A percentile compares a stretch with the other conserved stretches of the same genome.
Conservation (phyloP, 169 alveolate genomes). For the Toxoplasma gondii region DNA sequence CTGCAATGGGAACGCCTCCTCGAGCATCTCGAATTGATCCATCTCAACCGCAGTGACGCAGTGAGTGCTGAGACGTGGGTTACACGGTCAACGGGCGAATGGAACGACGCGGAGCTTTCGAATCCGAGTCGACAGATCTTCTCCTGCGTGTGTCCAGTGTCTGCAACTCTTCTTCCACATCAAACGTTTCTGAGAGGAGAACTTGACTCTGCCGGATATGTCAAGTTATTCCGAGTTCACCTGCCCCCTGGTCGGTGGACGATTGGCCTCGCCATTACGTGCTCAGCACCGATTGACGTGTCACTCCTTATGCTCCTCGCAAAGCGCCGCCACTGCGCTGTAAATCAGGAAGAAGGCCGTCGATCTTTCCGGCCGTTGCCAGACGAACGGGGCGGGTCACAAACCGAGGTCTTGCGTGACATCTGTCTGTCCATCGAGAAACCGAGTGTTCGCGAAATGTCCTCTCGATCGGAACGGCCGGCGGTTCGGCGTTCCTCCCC, state of each 20-base stretch:
- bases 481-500: not conserved
- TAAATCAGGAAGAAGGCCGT: not conserved
- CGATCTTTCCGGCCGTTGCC: not conserved
- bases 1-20: constrained; percentile 10
- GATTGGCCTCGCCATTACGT: constrained; percentile 11
- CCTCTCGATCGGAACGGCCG: not conserved
- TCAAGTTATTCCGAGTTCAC: not conserved
- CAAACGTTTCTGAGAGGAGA: not conserved
- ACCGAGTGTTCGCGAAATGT: not conserved
- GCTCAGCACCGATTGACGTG: constrained; percentile 15
- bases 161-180: constrained; percentile 13
- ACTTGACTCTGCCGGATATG: not conserved
- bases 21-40: constrained; percentile 8
- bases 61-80: not conserved
- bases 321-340: not conserved
- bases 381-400: not conserved
- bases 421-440: not conserved
- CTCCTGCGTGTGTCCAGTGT: not conserved
- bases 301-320: constrained; percentile 16
- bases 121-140: not conserved
- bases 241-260: constrained; percentile 34
- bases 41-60: not conserved
- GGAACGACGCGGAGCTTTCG: not conserved
- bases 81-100: constrained; percentile 1
- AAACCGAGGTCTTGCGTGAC: not conserved